Conservation (phyloP, 2,329 filamentous ascomycete genomes). For the Colletotrichum spinosum region DNA sequence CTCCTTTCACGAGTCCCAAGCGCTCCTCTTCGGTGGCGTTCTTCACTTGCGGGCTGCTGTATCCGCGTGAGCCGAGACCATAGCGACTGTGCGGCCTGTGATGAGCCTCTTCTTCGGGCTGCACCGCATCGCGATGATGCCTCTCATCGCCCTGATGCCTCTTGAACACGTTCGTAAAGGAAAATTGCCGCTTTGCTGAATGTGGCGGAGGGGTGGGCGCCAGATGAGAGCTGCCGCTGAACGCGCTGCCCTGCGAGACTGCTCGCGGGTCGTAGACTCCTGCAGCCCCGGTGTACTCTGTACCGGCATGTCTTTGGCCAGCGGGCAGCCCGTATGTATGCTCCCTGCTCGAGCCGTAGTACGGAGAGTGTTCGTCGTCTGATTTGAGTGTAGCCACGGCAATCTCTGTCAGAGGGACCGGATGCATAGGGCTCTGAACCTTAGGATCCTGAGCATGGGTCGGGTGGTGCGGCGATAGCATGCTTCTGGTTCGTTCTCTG, state of each 20-base stretch:
- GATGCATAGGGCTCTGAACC: slow-evolving; percentile 67
- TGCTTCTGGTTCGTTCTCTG: slow-evolving; percentile 57
- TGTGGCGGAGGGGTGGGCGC: slow-evolving; percentile 73
- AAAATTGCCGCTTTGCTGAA: slow-evolving; percentile 82
- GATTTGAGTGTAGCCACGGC: slow-evolving; percentile 60
- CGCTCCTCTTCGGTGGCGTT: slow-evolving; percentile 84
- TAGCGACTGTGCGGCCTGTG: slow-evolving; percentile 38
- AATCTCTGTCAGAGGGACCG: slow-evolving; percentile 73
- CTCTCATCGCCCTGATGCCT: slow-evolving; percentile 53
- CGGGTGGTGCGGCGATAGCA: slow-evolving; percentile 53
- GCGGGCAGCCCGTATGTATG: slow-evolving; percentile 58
- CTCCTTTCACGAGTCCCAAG: slow-evolving; percentile 84
- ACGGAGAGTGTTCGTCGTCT: slow-evolving; percentile 55
- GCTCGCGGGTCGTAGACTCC: slow-evolving; percentile 48
- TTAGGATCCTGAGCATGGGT: slow-evolving; percentile 54
- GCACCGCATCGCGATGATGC: slow-evolving; percentile 47
- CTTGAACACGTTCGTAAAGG: slow-evolving; percentile 87
- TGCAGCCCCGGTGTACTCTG: slow-evolving; percentile 62
- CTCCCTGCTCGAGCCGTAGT: slow-evolving; percentile 52
- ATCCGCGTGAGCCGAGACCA: slow-evolving; percentile 50
- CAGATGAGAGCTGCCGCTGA: slow-evolving; percentile 54
- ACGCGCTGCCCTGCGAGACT: slow-evolving; percentile 53
- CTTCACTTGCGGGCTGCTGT: slow-evolving; percentile 56
- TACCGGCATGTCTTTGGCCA: slow-evolving; percentile 57
- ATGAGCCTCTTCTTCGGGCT: slow-evolving; percentile 40